Conservation (phyloP, 768 basidiomycete genomes). For the Obba rivulosa region DNA sequence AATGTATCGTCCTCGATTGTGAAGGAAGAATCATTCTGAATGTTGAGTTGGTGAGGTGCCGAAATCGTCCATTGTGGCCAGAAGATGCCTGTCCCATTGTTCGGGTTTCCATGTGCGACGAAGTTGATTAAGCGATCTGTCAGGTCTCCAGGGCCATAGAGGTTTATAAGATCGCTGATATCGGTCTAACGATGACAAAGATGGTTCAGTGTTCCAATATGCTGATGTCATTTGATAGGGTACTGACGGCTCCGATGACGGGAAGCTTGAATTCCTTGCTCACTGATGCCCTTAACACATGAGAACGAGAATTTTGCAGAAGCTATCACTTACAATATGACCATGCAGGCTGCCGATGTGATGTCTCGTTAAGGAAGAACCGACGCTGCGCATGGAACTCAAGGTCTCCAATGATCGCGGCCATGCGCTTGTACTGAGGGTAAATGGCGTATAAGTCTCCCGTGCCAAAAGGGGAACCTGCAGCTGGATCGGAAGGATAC, state of each 20-base stretch:
- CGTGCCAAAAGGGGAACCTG: conserved; percentile 53
- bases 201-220: too few species aligned
- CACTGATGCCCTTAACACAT: too few species aligned
- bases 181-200: conserved; percentile 29
- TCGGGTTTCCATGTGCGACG: conserved; percentile 22
- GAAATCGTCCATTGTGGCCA: conserved; percentile 17
- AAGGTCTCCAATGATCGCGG: conserved; percentile 37
- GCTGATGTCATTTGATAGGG: too few species aligned
- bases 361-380: conserved; percentile 4
- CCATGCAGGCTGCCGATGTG: neutral
- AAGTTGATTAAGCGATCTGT: conserved; percentile 41
- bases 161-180: conserved; percentile 34
- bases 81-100: conserved; percentile 5
- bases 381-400: conserved; percentile 35
- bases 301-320: too few species aligned
- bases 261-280: too few species aligned
- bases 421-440: conserved; percentile 31
- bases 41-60: neutral
- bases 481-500: conserved; percentile 27
- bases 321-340: neutral
- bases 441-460: conserved; percentile 2
- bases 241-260: too few species aligned
- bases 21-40: too few species aligned
- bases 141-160: conserved; percentile 39
- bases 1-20: too few species aligned